phyloP scores from a whole-genome alignment of 208 protist genomes.

The Acanthamoeba lugdunensis region DNA sequence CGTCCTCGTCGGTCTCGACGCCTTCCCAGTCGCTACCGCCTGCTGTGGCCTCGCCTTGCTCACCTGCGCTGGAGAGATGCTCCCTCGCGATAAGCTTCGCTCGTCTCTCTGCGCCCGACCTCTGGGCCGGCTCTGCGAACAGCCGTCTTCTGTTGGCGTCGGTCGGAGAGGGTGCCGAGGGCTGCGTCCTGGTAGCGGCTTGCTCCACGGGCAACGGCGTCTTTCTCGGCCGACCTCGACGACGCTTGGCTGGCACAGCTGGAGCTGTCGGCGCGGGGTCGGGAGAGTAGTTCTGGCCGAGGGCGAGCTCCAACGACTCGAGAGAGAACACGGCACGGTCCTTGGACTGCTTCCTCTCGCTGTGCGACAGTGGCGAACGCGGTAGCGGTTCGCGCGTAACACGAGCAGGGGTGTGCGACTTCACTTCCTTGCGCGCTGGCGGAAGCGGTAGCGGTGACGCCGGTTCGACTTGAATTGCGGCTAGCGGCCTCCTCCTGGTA shows the following conservation, averaged over 20 bases:
- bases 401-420: no score
- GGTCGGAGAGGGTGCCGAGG: not conserved
- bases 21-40: not conserved
- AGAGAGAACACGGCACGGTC: no score
- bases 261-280: no score
- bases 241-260: not conserved
- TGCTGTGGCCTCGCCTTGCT: not conserved
- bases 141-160: not conserved
- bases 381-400: no score
- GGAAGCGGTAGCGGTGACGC: no score
- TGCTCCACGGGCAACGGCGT: not conserved
- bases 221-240: not conserved
- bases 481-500: not conserved
- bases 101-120: not conserved
- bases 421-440: no score
- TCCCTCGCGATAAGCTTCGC: not conserved
- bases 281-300: no score
- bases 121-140: not conserved
- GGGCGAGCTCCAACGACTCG: no score
- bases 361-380: no score
- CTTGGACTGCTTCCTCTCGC: no score
- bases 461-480: not conserved
- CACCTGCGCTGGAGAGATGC: not conserved
- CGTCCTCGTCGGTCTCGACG: not conserved
- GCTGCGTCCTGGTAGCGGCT: not conserved